These are phyloP conservation scores for Sporisorium graminicola DNA, from an alignment of 1,284 basidiomycete species.

Conservation along the genomic window DNA sequence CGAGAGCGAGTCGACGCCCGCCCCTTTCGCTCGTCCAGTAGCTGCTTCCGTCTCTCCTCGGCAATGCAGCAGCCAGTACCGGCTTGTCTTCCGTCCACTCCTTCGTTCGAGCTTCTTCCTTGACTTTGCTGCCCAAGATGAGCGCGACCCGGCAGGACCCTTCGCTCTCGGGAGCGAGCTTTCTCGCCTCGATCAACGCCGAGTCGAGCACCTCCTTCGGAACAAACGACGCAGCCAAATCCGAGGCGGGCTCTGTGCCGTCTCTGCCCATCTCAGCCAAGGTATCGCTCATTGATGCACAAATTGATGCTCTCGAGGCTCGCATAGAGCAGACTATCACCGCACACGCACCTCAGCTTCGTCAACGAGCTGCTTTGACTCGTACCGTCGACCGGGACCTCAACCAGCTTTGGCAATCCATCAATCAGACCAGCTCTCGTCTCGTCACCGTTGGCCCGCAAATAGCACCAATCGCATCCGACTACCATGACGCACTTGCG, in stretches of 20 bases:
- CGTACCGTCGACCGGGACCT: constrained; percentile 32
- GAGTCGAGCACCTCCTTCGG: constrained; percentile 35
- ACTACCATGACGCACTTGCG: constrained; percentile 39
- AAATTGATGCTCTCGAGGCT: constrained; percentile 41
- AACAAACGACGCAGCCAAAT: constrained; percentile 8
- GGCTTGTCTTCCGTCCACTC: neutral
- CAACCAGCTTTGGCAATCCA: constrained; percentile 43
- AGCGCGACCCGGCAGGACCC: constrained; percentile 18
- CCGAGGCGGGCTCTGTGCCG: constrained; percentile 22
- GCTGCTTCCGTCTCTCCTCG: constrained; percentile 5
- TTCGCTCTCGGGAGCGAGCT: constrained; percentile 39
- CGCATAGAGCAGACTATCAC: constrained; percentile 29
- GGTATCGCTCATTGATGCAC: constrained; percentile 49
- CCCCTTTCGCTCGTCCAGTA: neutral
- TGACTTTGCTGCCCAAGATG: constrained; percentile 15
- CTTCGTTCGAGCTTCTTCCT: neutral
- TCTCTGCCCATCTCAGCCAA: constrained; percentile 50
- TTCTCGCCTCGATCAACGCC: constrained; percentile 48
- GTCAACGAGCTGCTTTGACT: constrained; percentile 25
- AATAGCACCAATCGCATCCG: constrained; percentile 23
- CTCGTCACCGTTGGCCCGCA: constrained; percentile 30
- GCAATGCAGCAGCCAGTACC: constrained; percentile 14
- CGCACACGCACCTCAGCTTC: constrained; percentile 36
- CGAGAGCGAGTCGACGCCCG: neutral
- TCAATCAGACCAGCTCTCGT: constrained; percentile 37